Evolutionary conservation across 768 basidiomycete genomes (phyloP), one percentile per base, ranked within the genome.

Genomic region (Pleurotus sapidus): DNA sequence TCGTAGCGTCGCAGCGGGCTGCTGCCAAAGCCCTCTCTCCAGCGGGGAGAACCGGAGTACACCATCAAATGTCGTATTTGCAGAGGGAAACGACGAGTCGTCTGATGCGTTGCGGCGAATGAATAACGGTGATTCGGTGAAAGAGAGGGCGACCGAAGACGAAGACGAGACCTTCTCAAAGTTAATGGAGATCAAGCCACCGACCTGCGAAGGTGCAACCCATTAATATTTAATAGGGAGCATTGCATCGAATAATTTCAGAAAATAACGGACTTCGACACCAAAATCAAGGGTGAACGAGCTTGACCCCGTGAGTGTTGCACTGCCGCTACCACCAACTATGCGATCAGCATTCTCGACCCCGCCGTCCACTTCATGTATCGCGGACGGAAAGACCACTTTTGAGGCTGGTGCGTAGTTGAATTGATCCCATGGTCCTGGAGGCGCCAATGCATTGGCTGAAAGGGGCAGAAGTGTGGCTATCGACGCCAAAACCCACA

Each of bases 241-340:
- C 15, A 20, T 17, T 34, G 3, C 30, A 34, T 34, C 15, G 43
- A 12, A 37, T 46, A 34, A 7, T 38, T 38, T 20, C 43, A 57
- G 12, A 46, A 5, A 2, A 18, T 25, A 8, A 61, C 72, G 37
- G 24, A 81, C 82, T 71, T 84, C 83, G 15, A 74, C 59, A 0
- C 84, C 83, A 60, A 80, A 86, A 64, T 86, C 83, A 49, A 84
- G 67, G 0, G 81, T 74, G 14, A 84, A 56, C 75, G 76, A 84
- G 0, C 79, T 74, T 7, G 74, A 75, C 1, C 70, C 73, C 5
- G 58, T 47, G 15, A 84, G 59, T 1, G 75, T 80, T 2, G 79
- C 75, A 27, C 64, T 67, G 0, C 73, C 77, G 3, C 62, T 60
- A 15, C 71, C 69, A 4, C 61, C 60, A 4, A 80, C 63, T 4